A percentile compares a stretch with the other conserved stretches of the same genome.
phyloP scores from a whole-genome alignment of 2,329 filamentous ascomycete genomes.

The Cladosporium sp. region DNA sequence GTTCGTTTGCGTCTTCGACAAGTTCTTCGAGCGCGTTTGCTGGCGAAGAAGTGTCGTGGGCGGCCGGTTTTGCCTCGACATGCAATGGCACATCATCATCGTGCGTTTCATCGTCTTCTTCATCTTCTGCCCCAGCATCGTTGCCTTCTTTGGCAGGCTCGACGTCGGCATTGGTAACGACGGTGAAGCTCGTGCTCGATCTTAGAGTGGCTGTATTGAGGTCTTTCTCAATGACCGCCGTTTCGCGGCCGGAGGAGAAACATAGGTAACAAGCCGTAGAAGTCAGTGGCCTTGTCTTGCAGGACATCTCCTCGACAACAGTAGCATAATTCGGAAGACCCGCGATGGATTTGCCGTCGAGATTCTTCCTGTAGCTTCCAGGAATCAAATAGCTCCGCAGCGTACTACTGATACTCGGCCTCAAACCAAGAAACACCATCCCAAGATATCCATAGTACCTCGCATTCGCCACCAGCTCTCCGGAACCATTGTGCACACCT shows the following conservation, averaged over 20 bases:
- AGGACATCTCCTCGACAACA: slow-evolving; percentile 27
- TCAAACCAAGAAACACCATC: slow-evolving; percentile 55
- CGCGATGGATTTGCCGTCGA: neutral
- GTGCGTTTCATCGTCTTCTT: neutral
- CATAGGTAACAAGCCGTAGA: slow-evolving; percentile 60
- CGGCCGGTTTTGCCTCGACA: neutral
- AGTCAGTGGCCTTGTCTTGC: slow-evolving; percentile 30
- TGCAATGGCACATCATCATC: slow-evolving; percentile 20
- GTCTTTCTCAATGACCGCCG: slow-evolving; percentile 59
- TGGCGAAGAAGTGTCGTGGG: neutral
- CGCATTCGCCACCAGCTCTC: slow-evolving; percentile 35
- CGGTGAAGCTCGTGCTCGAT: slow-evolving; percentile 53
- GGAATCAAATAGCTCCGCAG: slow-evolving; percentile 49
- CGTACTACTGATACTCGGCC: slow-evolving; percentile 55
- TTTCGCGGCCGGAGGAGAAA: slow-evolving; percentile 52
- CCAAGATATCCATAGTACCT: slow-evolving; percentile 52
- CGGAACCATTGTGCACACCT: slow-evolving; percentile 47
- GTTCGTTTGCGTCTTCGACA: slow-evolving; percentile 38
- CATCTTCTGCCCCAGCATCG: too few relatives aligned
- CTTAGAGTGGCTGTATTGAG: slow-evolving; percentile 46
- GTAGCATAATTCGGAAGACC: slow-evolving; percentile 25
- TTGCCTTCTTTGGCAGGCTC: slow-evolving; percentile 21
- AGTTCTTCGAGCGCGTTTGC: slow-evolving; percentile 28
- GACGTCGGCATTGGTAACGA: slow-evolving; percentile 58
- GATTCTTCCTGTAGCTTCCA: neutral